Conservation (phyloP, 2,329 filamentous ascomycete species). For the Diaporthe caulivora region DNA sequence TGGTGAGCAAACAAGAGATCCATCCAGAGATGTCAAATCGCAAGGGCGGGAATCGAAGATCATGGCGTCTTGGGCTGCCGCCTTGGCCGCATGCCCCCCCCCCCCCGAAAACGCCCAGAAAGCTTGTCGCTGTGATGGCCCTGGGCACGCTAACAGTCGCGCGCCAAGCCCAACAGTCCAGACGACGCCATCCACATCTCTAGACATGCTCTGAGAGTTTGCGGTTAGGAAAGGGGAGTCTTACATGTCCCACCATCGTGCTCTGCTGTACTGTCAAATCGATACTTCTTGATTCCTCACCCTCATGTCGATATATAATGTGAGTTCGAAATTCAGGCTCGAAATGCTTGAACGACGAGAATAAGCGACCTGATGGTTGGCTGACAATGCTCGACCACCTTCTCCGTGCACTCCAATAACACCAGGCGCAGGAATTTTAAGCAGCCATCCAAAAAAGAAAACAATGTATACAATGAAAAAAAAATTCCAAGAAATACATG, state of each 20-base stretch:
- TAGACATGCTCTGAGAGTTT: no score
- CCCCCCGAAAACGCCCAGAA: conserved; percentile 20
- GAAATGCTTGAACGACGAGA: not conserved
- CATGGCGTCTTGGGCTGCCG: not conserved
- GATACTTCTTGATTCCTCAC: not conserved
- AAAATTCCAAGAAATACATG: no score
- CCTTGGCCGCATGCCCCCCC: conserved; percentile 15
- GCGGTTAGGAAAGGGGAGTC: not conserved
- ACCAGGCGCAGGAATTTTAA: no score
- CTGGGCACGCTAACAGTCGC: conserved; percentile 13
- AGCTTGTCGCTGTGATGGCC: conserved; percentile 8
- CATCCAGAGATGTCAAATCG: not conserved
- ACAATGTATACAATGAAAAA: no score
- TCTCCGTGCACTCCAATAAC: not conserved
- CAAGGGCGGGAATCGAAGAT: not conserved
- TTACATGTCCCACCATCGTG: not conserved
- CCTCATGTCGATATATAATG: not conserved
- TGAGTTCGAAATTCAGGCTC: not conserved
- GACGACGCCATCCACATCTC: not conserved
- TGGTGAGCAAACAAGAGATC: not conserved
- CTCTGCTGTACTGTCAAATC: not conserved
- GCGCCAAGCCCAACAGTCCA: not conserved
- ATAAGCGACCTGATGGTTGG: not conserved
- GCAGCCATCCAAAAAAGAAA: no score
- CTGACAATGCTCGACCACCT: not conserved